A percentile compares a stretch with the other conserved stretches of the same genome.
Evolutionary conservation across 192 early-diverging fungal genomes (phyloP).

Genomic region (Podila minutissima): DNA sequence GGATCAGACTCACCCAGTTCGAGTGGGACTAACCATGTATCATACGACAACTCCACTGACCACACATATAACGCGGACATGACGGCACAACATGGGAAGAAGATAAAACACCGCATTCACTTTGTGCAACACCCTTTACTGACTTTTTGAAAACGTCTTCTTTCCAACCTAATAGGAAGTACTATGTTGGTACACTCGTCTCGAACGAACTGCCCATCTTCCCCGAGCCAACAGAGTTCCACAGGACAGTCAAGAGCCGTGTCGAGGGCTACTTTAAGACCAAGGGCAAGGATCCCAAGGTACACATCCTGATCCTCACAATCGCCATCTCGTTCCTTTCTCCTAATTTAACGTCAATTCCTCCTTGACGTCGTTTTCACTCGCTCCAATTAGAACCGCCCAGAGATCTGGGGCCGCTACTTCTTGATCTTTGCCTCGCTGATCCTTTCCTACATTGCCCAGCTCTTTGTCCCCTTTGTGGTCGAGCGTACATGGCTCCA

Average conservation of each 20-base stretch:
- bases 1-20: too few relatives aligned
- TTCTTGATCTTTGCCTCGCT: constrained; percentile 52
- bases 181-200: constrained; percentile 52
- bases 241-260: constrained; percentile 57
- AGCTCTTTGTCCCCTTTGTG: constrained; percentile 57
- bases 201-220: constrained; percentile 59
- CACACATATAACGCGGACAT: too few relatives aligned
- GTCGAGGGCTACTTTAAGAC: constrained; percentile 59
- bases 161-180: constrained; percentile 46
- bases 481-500: constrained; percentile 57
- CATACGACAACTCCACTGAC: too few relatives aligned
- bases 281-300: constrained; percentile 59
- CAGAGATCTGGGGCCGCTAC: constrained; percentile 59
- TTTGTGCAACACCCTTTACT: neutral
- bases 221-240: constrained; percentile 59
- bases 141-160: neutral
- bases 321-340: neutral
- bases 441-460: constrained; percentile 54
- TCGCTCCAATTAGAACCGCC: constrained; percentile 36
- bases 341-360: neutral
- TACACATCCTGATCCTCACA: constrained; percentile 2
- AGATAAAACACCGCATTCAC: too few relatives aligned
- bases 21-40: too few relatives aligned
- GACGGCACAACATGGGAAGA: too few relatives aligned
- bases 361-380: neutral